A percentile compares a stretch with the other conserved stretches of the same genome.
phyloP scores from a whole-genome alignment of 495 filamentous ascomycete genomes.

The Chaetomium cochliodes region DNA sequence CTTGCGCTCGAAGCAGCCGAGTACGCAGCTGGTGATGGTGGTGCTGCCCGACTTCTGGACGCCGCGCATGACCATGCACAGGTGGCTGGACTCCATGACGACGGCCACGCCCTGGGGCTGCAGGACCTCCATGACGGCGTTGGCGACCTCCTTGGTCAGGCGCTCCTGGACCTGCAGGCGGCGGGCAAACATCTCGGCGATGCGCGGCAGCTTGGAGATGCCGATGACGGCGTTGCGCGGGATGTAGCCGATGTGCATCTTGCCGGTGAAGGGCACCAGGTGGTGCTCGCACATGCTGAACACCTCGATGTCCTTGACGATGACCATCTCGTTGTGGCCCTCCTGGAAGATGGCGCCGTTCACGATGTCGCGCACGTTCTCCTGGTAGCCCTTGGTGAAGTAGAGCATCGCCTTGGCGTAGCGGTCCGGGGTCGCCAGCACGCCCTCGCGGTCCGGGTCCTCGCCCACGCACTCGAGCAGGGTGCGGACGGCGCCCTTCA shows the following conservation, averaged over 20 bases:
- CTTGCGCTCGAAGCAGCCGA: conserved; percentile 87
- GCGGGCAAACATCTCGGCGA: conserved; percentile 95
- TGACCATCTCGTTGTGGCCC: conserved; percentile 94
- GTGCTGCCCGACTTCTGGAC: conserved; percentile 84
- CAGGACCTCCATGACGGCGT: conserved; percentile 87
- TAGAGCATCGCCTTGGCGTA: conserved; percentile 97
- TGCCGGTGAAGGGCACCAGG: conserved; percentile 92
- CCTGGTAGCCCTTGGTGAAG: conserved; percentile 98
- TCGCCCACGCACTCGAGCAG: conserved; percentile 96
- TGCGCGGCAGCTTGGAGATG: conserved; percentile 89
- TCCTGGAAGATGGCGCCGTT: conserved; percentile 96
- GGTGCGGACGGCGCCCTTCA: conserved; percentile 81
- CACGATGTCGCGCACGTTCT: conserved; percentile 90
- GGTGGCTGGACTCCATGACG: conserved; percentile 93
- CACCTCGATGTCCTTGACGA: conserved; percentile 96
- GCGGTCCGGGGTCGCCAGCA: conserved; percentile 80
- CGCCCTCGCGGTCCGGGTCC: conserved; percentile 87
- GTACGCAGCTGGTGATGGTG: conserved; percentile 93
- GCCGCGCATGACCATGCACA: conserved; percentile 98
- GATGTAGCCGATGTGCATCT: conserved; percentile 99
- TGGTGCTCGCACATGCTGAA: conserved; percentile 97
- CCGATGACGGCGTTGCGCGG: conserved; percentile 83
- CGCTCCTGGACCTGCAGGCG: conserved; percentile 93
- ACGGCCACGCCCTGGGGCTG: conserved; percentile 94
- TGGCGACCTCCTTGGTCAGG: conserved; percentile 91